A percentile compares a stretch with the other conserved stretches of the same genome.
phyloP scores from a whole-genome alignment of 2,329 filamentous ascomycete species.

The Diaporthe capsici region DNA sequence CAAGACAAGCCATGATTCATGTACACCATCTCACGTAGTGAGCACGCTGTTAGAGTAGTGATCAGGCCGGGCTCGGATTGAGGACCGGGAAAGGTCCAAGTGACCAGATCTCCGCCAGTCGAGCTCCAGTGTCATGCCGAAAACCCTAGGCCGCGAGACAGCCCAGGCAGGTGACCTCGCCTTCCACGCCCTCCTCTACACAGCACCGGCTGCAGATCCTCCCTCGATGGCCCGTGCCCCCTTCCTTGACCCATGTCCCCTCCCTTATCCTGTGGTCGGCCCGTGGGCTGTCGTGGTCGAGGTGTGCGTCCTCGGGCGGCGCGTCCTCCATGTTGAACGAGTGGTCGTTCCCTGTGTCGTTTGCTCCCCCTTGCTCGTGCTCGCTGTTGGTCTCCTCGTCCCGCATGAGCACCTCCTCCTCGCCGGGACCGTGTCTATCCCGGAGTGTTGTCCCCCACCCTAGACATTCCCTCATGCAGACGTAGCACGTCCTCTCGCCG shows the following conservation, averaged over 20 bases:
- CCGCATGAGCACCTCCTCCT: slow-evolving; percentile 26
- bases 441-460: slow-evolving; percentile 56
- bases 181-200: slow-evolving; percentile 74
- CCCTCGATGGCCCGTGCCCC: slow-evolving; percentile 59
- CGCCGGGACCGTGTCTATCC: neutral
- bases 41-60: neutral
- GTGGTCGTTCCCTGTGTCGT: slow-evolving; percentile 42
- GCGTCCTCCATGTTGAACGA: slow-evolving; percentile 68
- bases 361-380: slow-evolving; percentile 43
- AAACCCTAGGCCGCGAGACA: slow-evolving; percentile 59
- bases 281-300: slow-evolving; percentile 35
- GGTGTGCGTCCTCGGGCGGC: slow-evolving; percentile 42
- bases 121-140: neutral
- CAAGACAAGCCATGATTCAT: slow-evolving; percentile 2
- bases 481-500: slow-evolving; percentile 73
- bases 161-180: slow-evolving; percentile 76
- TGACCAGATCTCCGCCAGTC: neutral
- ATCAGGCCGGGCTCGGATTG: neutral
- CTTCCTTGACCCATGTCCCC: slow-evolving; percentile 52
- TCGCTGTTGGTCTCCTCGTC: slow-evolving; percentile 31
- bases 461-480: slow-evolving; percentile 77
- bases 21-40: neutral
- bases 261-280: slow-evolving; percentile 28
- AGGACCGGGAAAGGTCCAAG: neutral
- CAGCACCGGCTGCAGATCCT: slow-evolving; percentile 78